phyloP scores from a whole-genome alignment of 2,329 filamentous ascomycete species.

The Fusarium cyanostomum region DNA sequence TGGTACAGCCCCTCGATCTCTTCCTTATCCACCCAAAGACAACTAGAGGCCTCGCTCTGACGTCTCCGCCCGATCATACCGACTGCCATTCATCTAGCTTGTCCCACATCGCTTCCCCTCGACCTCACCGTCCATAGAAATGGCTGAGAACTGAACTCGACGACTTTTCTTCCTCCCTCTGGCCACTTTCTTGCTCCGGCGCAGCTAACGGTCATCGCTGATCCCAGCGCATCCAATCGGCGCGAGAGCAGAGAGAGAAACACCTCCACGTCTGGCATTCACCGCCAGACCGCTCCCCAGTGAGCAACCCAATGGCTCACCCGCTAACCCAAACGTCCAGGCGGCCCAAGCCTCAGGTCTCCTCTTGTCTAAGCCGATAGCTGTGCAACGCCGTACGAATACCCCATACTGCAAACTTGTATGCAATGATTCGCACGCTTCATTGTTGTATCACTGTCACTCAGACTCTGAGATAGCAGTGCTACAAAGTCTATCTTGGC shows the following conservation, averaged over 20 bases:
- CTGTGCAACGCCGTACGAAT: slow-evolving; percentile 35
- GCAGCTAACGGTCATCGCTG: slow-evolving; percentile 11
- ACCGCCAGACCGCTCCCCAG: slow-evolving; percentile 19
- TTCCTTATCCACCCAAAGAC: background rate
- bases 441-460: slow-evolving; percentile 27
- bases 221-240: slow-evolving; percentile 7
- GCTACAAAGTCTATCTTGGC: slow-evolving; percentile 36
- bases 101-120: slow-evolving; percentile 12
- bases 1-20: background rate
- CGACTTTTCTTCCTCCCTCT: background rate
- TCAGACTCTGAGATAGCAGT: slow-evolving; percentile 38
- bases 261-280: slow-evolving; percentile 16
- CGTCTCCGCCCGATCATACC: background rate
- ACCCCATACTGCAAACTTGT: slow-evolving; percentile 34
- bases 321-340: slow-evolving; percentile 30
- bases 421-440: slow-evolving; percentile 37
- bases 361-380: slow-evolving; percentile 34
- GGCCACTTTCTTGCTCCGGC: slow-evolving; percentile 2
- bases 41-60: slow-evolving; percentile 9
- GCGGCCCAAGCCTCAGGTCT: slow-evolving; percentile 25
- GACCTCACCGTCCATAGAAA: slow-evolving; percentile 8
- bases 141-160: slow-evolving; percentile 2
- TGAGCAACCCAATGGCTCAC: slow-evolving; percentile 32
- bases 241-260: slow-evolving; percentile 17
- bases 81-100: slow-evolving; percentile 5